These are phyloP conservation scores for Dichotomocladium elegans DNA, from an alignment of 371 early-diverging fungal genomes.

Conservation along the genomic window DNA sequence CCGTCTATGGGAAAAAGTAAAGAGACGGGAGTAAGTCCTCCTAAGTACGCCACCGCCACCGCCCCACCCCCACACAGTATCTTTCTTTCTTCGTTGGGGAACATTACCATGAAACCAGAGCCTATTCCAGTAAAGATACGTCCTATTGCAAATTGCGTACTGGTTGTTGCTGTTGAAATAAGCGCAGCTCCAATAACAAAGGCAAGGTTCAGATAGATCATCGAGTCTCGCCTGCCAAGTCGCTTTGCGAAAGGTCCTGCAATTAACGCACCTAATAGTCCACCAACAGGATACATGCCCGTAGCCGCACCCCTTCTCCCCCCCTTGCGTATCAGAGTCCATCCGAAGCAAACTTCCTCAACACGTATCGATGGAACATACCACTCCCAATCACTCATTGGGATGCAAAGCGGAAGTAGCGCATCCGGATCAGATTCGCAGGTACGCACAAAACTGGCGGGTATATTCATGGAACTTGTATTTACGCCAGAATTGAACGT, in stretches of 20 bases:
- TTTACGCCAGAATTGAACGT: constrained; percentile 44
- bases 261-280: constrained; percentile 65
- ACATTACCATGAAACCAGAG: constrained; percentile 61
- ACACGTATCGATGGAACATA: constrained; percentile 8
- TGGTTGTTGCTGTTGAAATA: constrained; percentile 53
- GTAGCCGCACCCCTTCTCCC: constrained; percentile 53
- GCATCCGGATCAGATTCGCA: constrained; percentile 28
- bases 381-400: constrained; percentile 48
- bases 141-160: constrained; percentile 69
- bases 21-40: neutral
- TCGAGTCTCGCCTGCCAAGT: constrained; percentile 65
- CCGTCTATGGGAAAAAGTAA: constrained; percentile 34
- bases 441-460: constrained; percentile 26
- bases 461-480: constrained; percentile 40
- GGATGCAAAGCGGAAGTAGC: constrained; percentile 39
- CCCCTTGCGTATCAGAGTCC: neutral
- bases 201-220: constrained; percentile 61
- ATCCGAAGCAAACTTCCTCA: neutral
- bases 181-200: constrained; percentile 66
- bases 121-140: constrained; percentile 83
- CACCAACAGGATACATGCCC: constrained; percentile 70
- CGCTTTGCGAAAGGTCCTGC: constrained; percentile 54
- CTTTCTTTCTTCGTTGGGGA: neutral
- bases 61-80: neutral
- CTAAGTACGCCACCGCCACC: too few relatives aligned